Base-by-base conservation (phyloP, 352 stramenopile species). In the Bremia lactucae region DNA sequence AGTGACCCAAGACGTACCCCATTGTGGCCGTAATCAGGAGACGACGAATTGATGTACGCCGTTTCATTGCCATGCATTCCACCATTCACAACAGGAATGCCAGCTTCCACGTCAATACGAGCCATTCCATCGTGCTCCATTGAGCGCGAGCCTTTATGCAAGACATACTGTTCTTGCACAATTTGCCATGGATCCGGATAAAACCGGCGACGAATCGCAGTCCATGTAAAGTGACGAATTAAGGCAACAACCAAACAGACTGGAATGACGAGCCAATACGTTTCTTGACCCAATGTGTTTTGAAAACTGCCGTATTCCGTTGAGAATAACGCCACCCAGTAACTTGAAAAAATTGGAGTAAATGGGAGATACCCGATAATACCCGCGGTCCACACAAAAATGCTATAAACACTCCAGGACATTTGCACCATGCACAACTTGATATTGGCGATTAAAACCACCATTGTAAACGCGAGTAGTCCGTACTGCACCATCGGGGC, bases 401-500 rank as follows among this genome's bases (percentile, higher is more conserved):
- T 57, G 21, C 65, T 68, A 26, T 72, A 68, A 6, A 64, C 10
- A 2, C 47, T 80, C 78, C 78, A 90, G 21, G 74, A 86, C 75
- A 87, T 84, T 47, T 90, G 78, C 21, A 87, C 48, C 61, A 86
- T 58, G 15, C 47, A 60, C 28, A 90, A 73, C 74, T 98, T 98
- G 46, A 95, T 68, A 46, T 96, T 97, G 31, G 91, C 73, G 2
- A 97, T 63, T 42, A 97, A 73, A 28, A 99, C 80, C 7, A 98
- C 72, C 49, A 90, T 81, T 14, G 86, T 94, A 64, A 97, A 98
- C 22, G 89, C 83, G 0, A 95, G 73, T 36, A 93, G 73, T 19
- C 95, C 82, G 43, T 96, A 94, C 46, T 97, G 70, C 42, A 95
- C 86, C 51, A 91, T 83, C 11, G 83, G 70, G 31, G 83, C 76